phyloP scores from a whole-genome alignment of 106 monocot genomes.

The Agapanthus africanus region DNA sequence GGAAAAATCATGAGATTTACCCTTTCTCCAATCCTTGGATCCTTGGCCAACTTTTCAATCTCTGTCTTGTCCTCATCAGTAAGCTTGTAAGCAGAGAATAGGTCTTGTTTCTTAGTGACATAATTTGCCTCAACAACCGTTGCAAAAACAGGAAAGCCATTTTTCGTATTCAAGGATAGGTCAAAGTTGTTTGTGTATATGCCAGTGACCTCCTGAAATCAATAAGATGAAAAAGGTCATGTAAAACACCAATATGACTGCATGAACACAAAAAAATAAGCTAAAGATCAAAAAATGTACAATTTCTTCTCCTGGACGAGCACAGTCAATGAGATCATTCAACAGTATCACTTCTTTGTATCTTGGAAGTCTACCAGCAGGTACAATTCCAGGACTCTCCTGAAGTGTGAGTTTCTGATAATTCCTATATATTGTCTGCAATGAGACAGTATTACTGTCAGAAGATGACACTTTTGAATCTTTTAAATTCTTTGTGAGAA shows the following conservation, averaged over 20 bases:
- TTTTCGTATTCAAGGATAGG: slow-evolving; percentile 94
- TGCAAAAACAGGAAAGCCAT: slow-evolving; percentile 97
- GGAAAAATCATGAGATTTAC: slow-evolving; percentile 38
- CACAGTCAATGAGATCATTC: slow-evolving; percentile 99
- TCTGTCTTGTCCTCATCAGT: slow-evolving; percentile 98
- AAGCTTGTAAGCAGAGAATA: slow-evolving; percentile 94
- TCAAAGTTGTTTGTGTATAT: slow-evolving; percentile 99
- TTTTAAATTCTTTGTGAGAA: no score
- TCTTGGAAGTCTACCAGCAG: slow-evolving; percentile 96
- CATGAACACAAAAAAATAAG: no score
- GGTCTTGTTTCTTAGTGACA: slow-evolving; percentile 91
- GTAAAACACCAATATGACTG: not conserved
- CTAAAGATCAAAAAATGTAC: slow-evolving; percentile 25
- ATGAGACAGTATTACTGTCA: not conserved
- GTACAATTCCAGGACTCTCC: slow-evolving; percentile 98
- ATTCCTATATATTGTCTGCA: slow-evolving; percentile 96
- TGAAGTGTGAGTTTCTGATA: slow-evolving; percentile 99
- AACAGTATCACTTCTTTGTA: slow-evolving; percentile 99
- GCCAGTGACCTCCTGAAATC: slow-evolving; percentile 94
- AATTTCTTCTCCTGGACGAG: slow-evolving; percentile 99
- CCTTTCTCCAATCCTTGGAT: slow-evolving; percentile 94
- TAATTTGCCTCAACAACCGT: slow-evolving; percentile 95
- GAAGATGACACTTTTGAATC: no score
- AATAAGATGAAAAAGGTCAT: slow-evolving; percentile 4
- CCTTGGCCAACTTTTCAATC: slow-evolving; percentile 89